Evolutionary conservation across 768 basidiomycete species (phyloP), one percentile per base, ranked within the genome.

Genomic region (Psilocybe subaeruginosa): DNA sequence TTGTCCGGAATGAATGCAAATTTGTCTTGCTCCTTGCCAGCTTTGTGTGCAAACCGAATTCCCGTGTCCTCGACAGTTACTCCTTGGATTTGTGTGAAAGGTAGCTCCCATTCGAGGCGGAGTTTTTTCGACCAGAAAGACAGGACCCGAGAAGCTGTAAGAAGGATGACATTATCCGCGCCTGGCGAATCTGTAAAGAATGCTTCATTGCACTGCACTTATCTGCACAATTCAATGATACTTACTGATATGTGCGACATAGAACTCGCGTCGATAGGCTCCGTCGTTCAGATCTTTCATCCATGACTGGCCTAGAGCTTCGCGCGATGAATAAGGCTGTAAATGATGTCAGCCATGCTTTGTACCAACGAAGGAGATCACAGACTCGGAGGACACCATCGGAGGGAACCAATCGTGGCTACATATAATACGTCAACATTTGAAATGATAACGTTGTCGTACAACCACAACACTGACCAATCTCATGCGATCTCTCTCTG

Each of bases 251-350:
- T 99, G 97, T 4, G 96, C 97, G 53, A 98, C 89, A 70, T 98
- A 98, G 30, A 77, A 77, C 69, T 98, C 95, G 62, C 83, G 78
- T 61, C 93, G 86, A 74, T 90, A 99, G 14, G 86, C 81, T 8
- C 97, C 97, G 60, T 93, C 88, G 65, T 95, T 93, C 14, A 99
- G 75, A 70, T 98, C 97, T 76, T 88, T 93, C 83, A 99, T 89
- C 97, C 97, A 99, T 67, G 90, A 93, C 74, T 99, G 97, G 5
- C 97, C 97, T 7, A 92, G 77, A 0, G 96, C 93, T 72, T 97
- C 96, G 5, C 95, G 89, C 37, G 85, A 83, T 52, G 92, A 92
- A 75, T 92, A 99, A 0, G 97, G 87, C 93, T 97, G 67, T 1
- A 56, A 27, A 54, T 33, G 43, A 62, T 43, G 9, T 56, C 17